These are phyloP conservation scores for Talaromyces marneffei DNA, from an alignment of 2,329 filamentous ascomycete species.

Conservation along the genomic window DNA sequence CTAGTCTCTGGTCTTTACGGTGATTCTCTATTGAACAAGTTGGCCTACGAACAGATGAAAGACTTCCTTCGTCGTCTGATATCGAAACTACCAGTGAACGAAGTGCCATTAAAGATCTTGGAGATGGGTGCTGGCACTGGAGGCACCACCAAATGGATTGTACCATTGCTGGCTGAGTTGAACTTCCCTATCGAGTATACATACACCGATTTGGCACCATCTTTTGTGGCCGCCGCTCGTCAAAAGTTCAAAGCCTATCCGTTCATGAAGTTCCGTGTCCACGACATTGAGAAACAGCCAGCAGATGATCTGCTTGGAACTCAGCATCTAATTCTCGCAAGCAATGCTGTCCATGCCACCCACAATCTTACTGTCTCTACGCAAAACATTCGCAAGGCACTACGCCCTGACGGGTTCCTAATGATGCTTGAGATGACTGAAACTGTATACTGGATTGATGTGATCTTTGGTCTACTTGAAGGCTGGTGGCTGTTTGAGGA, in stretches of 20 bases:
- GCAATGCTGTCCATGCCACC: constrained; percentile 33
- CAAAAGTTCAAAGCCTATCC: neutral
- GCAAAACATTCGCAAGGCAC: constrained; percentile 22
- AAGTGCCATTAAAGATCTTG: constrained; percentile 21
- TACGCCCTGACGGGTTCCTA: constrained; percentile 42
- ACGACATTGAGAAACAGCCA: constrained; percentile 27
- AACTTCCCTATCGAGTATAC: constrained; percentile 24
- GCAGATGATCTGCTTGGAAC: constrained; percentile 28
- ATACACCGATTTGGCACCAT: constrained; percentile 22
- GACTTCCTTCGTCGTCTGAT: neutral
- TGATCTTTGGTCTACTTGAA: constrained; percentile 34
- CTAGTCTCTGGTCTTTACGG: constrained; percentile 35
- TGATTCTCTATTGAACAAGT: constrained; percentile 16
- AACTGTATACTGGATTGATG: constrained; percentile 26
- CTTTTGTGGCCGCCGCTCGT: constrained; percentile 14
- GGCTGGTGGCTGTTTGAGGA: constrained; percentile 39
- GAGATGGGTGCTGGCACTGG: constrained; percentile 38
- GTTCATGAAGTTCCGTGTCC: constrained; percentile 19
- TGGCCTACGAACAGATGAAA: constrained; percentile 25
- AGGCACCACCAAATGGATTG: constrained; percentile 30
- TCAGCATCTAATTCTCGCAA: constrained; percentile 31
- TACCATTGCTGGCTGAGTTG: constrained; percentile 22
- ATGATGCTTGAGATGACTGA: constrained; percentile 39
- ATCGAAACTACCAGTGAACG: neutral
- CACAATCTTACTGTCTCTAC: constrained; percentile 18